Evolutionary conservation across 306 rosid genomes (phyloP).

Genomic region (Arachis hypogaea): DNA sequence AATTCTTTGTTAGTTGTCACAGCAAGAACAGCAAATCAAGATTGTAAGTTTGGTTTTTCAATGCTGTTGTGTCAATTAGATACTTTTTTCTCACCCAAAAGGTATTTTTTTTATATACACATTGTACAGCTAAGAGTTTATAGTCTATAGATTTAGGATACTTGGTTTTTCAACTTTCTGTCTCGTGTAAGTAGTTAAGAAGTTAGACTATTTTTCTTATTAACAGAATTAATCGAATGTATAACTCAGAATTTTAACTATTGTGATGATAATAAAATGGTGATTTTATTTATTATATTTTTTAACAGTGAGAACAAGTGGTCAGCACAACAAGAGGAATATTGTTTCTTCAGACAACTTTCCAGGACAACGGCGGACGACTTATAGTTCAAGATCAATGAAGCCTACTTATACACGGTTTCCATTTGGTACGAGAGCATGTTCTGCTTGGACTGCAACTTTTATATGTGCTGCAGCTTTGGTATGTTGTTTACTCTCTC

Average conservation of each 20-base stretch:
- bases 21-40: too few species aligned
- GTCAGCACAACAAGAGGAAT: slow-evolving; percentile 30
- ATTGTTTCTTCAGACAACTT: slow-evolving; percentile 23
- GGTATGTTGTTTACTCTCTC: slow-evolving; percentile 35
- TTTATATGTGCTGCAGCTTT: slow-evolving; percentile 57
- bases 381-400: slow-evolving; percentile 27
- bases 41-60: too few species aligned
- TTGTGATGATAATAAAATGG: neutral
- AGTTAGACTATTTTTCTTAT: neutral
- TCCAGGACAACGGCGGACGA: slow-evolving; percentile 22
- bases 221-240: neutral
- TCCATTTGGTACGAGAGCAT: slow-evolving; percentile 38
- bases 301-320: slow-evolving; percentile 40
- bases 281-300: slow-evolving; percentile 15
- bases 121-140: too few species aligned
- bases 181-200: too few species aligned
- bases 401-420: slow-evolving; percentile 12
- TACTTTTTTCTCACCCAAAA: too few species aligned
- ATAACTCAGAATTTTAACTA: slow-evolving; percentile 22
- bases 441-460: slow-evolving; percentile 30
- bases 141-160: too few species aligned
- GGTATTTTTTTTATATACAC: too few species aligned
- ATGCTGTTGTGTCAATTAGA: too few species aligned
- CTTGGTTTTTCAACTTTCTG: too few species aligned
- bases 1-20: too few species aligned